Evolutionary conservation across 352 stramenopile genomes (phyloP), one percentile per base, ranked within the genome.

Genomic region (Phytopythium oedochilum): DNA sequence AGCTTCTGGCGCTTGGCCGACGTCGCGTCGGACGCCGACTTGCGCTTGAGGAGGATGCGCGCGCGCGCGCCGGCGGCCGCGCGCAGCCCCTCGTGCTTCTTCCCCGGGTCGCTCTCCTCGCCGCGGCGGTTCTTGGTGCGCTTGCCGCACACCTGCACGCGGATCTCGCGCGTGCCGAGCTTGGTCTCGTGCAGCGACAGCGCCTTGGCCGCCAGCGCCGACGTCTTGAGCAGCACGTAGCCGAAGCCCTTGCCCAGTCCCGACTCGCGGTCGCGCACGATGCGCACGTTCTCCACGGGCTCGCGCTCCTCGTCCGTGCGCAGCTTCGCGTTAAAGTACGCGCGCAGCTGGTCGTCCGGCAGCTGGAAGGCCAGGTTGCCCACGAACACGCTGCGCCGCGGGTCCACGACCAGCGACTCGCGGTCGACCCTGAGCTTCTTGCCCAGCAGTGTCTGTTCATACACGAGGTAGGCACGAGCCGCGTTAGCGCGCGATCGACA

Each of bases 161-260:
- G 82, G 10, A 96, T 60, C 48, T 86, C 70, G 20, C 86, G 83
- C 35, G 64, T 81, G 51, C 81, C 70, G 38, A 96, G 76, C 62
- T 88, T 90, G 35, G 69, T 72, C 17, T 80, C 68, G 31, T 83
- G 54, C 23, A 96, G 71, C 29, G 70, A 55, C 34, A 96, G 66
- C 31, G 86, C 80, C 68, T 92, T 89, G 31, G 71, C 77, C 18
- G 86, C 83, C 18, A 91, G 75, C 23, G 59, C 61, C 39, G 69
- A 65, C 54, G 73, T 73, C 68, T 82, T 83, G 36, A 97, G 73
- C 53, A 96, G 63, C 50, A 97, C 59, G 61, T 97, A 97, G 18
- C 87, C 87, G 70, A 97, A 96, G 45, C 91, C 91, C 61, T 97
- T 97, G 48, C 90, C 90, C 3, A 91, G 57, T n/a, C 89, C 83